phyloP scores from a whole-genome alignment of 2,329 filamentous ascomycete species.

The Ambrosiella cleistominuta region DNA sequence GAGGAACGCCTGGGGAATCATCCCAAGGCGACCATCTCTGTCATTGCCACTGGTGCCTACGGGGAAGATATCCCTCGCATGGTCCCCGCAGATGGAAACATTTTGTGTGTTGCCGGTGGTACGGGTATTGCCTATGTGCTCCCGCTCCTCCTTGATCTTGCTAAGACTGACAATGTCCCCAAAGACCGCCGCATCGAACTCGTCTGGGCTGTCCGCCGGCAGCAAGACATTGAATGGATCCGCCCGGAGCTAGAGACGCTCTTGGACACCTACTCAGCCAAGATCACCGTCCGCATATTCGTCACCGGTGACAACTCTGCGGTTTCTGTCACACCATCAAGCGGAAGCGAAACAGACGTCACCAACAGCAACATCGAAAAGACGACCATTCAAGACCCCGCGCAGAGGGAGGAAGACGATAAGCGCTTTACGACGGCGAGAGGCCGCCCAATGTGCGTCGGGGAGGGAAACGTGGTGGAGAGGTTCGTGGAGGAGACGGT shows the following conservation, averaged over 20 bases:
- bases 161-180: conserved; percentile 28
- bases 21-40: conserved; percentile 18
- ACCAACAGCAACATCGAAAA: conserved; percentile 6
- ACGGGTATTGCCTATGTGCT: conserved; percentile 26
- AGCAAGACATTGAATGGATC: conserved; percentile 40
- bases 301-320: conserved; percentile 34
- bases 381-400: not conserved
- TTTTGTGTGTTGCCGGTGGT: conserved; percentile 24
- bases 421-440: conserved; percentile 17
- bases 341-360: not conserved
- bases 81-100: conserved; percentile 24
- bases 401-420: not conserved
- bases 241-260: conserved; percentile 35
- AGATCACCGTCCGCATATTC: conserved; percentile 37
- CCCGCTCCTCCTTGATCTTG: conserved; percentile 21
- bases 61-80: conserved; percentile 32
- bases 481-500: conserved; percentile 31
- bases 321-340: not conserved
- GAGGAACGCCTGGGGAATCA: conserved; percentile 20
- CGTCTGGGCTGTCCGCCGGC: conserved; percentile 45
- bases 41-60: conserved; percentile 47
- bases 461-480: conserved; percentile 22
- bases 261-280: conserved; percentile 20
- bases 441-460: conserved; percentile 25
- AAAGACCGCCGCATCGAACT: conserved; percentile 35